Evolutionary conservation across 1,139 yeast species (phyloP).

Genomic region (Suhomyces panamericanus): DNA sequence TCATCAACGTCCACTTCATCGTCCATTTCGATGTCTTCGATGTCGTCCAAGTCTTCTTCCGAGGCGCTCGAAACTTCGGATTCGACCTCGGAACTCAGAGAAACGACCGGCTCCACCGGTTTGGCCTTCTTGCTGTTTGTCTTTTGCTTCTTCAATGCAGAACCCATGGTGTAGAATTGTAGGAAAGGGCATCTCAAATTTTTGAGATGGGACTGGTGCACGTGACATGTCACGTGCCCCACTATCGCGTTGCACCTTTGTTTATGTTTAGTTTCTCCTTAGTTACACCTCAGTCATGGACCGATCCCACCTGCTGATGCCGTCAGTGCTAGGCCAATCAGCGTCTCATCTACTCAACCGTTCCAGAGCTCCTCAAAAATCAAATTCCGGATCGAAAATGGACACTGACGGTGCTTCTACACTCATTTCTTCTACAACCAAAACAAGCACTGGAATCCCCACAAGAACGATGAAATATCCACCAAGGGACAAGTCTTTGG

Average conservation of each 20-base stretch:
- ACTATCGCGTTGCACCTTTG: not conserved
- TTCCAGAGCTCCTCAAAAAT: not conserved
- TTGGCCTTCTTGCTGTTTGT: conserved; percentile 14
- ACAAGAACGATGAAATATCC: not conserved
- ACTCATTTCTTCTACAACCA: not conserved
- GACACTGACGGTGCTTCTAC: not conserved
- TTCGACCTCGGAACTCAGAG: conserved; percentile 7
- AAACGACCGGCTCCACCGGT: conserved; percentile 8
- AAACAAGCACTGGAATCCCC: not conserved
- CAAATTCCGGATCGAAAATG: not conserved
- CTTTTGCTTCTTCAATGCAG: conserved; percentile 24
- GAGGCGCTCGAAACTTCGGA: conserved; percentile 7
- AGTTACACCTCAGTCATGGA: conserved; percentile 1
- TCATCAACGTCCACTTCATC: conserved; percentile 21
- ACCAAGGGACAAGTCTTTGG: not conserved
- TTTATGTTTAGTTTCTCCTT: conserved; percentile 6
- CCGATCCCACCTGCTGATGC: not conserved
- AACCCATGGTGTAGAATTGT: conserved; percentile 14
- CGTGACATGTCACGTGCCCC: conserved; percentile 1
- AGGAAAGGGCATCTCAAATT: conserved; percentile 2
- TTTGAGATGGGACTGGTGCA: conserved; percentile 3
- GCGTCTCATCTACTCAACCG: conserved; percentile 1
- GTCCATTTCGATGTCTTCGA: conserved; percentile 17
- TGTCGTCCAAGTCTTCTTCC: conserved; percentile 16
- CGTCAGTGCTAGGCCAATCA: not conserved